Evolutionary conservation across 148 eudicot genomes (phyloP).

Genomic region (Cornus controversa): DNA sequence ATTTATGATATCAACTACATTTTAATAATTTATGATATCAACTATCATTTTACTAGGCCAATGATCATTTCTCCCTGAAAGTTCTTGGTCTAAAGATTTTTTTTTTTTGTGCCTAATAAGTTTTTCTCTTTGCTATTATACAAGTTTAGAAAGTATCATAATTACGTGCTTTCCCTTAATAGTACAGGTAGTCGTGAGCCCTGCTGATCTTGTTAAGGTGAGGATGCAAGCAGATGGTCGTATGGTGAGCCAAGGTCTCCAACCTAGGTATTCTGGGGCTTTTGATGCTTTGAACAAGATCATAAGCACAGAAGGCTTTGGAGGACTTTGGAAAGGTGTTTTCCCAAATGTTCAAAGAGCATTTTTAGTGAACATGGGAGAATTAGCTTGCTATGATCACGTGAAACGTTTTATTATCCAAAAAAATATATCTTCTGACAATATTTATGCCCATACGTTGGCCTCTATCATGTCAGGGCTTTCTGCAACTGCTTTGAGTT

Average conservation of each 20-base stretch:
- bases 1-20: background rate
- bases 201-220: constrained; percentile 90
- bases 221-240: constrained; percentile 92
- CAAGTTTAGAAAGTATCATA: background rate
- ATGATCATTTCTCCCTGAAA: background rate
- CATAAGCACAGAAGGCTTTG: constrained; percentile 51
- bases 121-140: background rate
- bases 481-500: constrained; percentile 76
- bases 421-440: constrained; percentile 62
- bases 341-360: constrained; percentile 85
- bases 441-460: constrained; percentile 74
- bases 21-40: background rate
- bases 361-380: constrained; percentile 92
- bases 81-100: background rate
- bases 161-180: constrained; percentile 25
- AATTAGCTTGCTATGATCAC: constrained; percentile 86
- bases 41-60: background rate
- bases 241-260: constrained; percentile 55
- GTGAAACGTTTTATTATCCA: constrained; percentile 62
- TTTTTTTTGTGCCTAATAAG: background rate
- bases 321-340: constrained; percentile 85
- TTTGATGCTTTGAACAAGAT: constrained; percentile 66
- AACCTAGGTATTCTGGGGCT: constrained; percentile 64
- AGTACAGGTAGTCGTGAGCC: constrained; percentile 79
- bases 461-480: constrained; percentile 81